Evolutionary conservation across 2,329 filamentous ascomycete genomes (phyloP).

Genomic region (Neoarthrinium moseri): DNA sequence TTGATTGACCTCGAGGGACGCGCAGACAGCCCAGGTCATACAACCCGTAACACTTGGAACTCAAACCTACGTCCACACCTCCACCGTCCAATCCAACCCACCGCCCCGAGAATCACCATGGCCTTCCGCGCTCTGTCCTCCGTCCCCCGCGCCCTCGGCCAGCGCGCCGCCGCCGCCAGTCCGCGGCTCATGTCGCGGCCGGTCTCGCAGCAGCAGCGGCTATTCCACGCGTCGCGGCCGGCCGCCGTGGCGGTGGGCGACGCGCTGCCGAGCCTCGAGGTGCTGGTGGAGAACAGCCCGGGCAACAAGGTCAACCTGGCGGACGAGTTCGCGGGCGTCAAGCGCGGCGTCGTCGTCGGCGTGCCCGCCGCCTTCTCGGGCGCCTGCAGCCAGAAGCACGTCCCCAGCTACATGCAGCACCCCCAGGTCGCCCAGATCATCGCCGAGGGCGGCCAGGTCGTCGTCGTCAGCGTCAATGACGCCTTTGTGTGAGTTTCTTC

Average conservation of each 20-base stretch:
- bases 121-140: conserved; percentile 22
- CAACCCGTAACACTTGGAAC: too few species aligned
- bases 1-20: too few species aligned
- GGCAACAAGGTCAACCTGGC: conserved; percentile 89
- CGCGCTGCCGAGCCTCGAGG: conserved; percentile 71
- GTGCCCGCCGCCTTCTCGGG: conserved; percentile 75
- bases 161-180: conserved; percentile 18
- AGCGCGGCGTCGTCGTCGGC: conserved; percentile 80
- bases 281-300: conserved; percentile 81
- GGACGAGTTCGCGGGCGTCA: conserved; percentile 62
- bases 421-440: conserved; percentile 60
- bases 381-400: conserved; percentile 62
- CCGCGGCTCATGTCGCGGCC: conserved; percentile 15
- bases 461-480: conserved; percentile 91
- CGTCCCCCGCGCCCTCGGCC: conserved; percentile 18
- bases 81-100: too few species aligned
- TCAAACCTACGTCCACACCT: too few species aligned
- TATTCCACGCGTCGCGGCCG: conserved; percentile 67
- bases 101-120: too few species aligned
- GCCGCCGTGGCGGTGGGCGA: conserved; percentile 76
- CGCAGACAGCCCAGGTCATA: too few species aligned
- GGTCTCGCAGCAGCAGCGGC: conserved; percentile 31
- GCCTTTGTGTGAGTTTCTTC: conserved; percentile 76
- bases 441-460: conserved; percentile 72
- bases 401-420: conserved; percentile 84